Percentiles rank a stretch among this genome's conserved stretches.
Conservation (phyloP, 225 moss, liverwort and hornwort genomes). For the Physcomitrium patens region DNA sequence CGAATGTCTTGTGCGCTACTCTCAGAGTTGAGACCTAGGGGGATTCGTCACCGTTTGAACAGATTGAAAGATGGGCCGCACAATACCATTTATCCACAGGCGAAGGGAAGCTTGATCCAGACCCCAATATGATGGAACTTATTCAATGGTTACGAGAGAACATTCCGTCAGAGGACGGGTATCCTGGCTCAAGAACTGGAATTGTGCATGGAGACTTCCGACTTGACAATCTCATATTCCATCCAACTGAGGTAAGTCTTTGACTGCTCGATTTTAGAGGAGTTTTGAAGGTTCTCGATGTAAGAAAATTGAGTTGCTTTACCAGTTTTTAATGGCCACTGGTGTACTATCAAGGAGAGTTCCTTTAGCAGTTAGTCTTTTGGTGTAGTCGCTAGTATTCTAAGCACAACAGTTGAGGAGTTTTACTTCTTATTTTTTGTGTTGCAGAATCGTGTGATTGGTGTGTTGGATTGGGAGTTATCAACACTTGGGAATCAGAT, state of each 20-base stretch:
- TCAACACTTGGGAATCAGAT: slow-evolving; percentile 98
- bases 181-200: slow-evolving; percentile 63
- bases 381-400: neutral
- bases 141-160: slow-evolving; percentile 84
- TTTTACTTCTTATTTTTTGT: slow-evolving; percentile 4
- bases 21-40: slow-evolving; percentile 1
- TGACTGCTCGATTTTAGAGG: neutral
- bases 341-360: slow-evolving; percentile 15
- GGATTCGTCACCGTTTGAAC: slow-evolving; percentile 26
- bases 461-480: slow-evolving; percentile 95
- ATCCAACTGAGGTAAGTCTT: slow-evolving; percentile 72
- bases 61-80: slow-evolving; percentile 92
- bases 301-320: neutral
- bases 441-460: slow-evolving; percentile 81
- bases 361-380: neutral
- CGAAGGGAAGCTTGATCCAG: slow-evolving; percentile 78
- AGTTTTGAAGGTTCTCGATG: slow-evolving; percentile 6
- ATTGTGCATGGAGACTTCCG: slow-evolving; percentile 96
- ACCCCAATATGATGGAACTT: slow-evolving; percentile 72
- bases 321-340: slow-evolving; percentile 3
- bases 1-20: slow-evolving; percentile 1
- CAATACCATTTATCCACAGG: slow-evolving; percentile 87
- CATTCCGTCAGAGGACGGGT: slow-evolving; percentile 80
- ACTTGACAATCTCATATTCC: slow-evolving; percentile 92
- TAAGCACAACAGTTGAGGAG: neutral